Evolutionary conservation across 78 protist species (phyloP).

Genomic region (Pelomyxa schiedti): DNA sequence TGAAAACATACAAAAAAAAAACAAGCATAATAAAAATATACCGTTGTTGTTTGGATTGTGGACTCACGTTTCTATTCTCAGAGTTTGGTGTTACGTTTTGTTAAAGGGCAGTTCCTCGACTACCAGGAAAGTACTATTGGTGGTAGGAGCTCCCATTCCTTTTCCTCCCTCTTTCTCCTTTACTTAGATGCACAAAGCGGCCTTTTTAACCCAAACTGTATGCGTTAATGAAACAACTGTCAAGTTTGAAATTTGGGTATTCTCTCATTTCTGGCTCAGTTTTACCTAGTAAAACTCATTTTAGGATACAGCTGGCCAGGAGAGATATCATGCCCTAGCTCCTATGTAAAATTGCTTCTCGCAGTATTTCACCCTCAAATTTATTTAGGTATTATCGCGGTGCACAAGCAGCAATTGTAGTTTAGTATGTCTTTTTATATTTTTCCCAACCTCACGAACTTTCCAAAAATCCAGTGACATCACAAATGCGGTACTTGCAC

Average conservation of each 20-base stretch:
- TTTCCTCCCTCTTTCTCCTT: neutral
- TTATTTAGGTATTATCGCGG: slow-evolving; percentile 5
- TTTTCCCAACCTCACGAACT: no score
- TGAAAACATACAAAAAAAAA: no score
- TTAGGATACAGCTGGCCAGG: slow-evolving; percentile 38
- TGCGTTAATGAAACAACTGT: slow-evolving; percentile 79
- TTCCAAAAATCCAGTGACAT: no score
- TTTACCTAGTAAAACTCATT: no score
- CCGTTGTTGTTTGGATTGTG: no score
- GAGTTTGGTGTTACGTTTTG: slow-evolving; percentile 83
- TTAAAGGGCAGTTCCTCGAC: slow-evolving; percentile 88
- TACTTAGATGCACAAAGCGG: slow-evolving; percentile 54
- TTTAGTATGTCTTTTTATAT: slow-evolving; percentile 85
- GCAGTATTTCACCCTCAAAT: neutral
- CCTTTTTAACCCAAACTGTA: slow-evolving; percentile 90
- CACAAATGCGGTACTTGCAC: no score
- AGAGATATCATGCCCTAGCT: slow-evolving; percentile 82
- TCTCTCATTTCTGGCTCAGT: neutral
- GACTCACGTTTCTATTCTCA: no score
- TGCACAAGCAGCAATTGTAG: slow-evolving; percentile 90
- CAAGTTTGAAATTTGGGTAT: slow-evolving; percentile 93
- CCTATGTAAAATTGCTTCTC: slow-evolving; percentile 90
- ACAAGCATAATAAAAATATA: no score
- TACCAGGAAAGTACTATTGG: slow-evolving; percentile 95
- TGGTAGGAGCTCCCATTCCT: slow-evolving; percentile 21